Base-by-base conservation (phyloP, 1,284 basidiomycete genomes). In the Porodaedalea pini region DNA sequence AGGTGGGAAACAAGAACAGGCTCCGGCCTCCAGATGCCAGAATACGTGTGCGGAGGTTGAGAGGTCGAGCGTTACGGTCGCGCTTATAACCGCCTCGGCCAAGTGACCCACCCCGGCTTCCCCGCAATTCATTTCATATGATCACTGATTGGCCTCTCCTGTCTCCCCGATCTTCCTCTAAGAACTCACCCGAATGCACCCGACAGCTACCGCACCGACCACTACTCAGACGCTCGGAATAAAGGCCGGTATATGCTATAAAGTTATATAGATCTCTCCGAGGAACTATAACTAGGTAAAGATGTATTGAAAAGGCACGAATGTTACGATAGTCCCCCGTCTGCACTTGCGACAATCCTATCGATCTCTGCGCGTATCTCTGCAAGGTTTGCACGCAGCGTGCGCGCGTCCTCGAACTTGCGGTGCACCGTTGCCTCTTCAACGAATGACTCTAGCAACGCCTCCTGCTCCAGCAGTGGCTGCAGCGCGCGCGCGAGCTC, bases 361-460 rank as follows among this genome's bases (percentile, higher is more conserved):
- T 83, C 83, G 61, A 95, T 94, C 74, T 94, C 92, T 11, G 67
- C 73, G 57, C 88, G 77, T 57, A 95, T 92, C 72, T 95, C 93
- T 47, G 72, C 76, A 49, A 95, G 70, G 69, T 87, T 94, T 40
- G 73, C 69, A 65, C 86, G 83, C 57, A 96, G 73, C 2, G 85
- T 88, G 71, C 86, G 86, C 17, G 85, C 85, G 68, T 96, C 93
- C 71, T 96, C 93, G 62, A 95, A 94, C 72, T 95, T 95, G 44
- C 93, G 77, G 65, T 86, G 86, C 0, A 83, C 80, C 68, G 85
- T 87, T 3, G 92, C 92, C 67, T 94, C 90, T 63, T 88, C 84
- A 3, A 92, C 78, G 66, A 90, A 92, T 1, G 81, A 78, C 73
- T 95, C 92, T 32, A 96, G 75, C 50, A 94, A 76, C 2, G 89